These are phyloP conservation scores for Russula dissimulans DNA, from an alignment of 768 basidiomycete genomes.

Conservation along the genomic window DNA sequence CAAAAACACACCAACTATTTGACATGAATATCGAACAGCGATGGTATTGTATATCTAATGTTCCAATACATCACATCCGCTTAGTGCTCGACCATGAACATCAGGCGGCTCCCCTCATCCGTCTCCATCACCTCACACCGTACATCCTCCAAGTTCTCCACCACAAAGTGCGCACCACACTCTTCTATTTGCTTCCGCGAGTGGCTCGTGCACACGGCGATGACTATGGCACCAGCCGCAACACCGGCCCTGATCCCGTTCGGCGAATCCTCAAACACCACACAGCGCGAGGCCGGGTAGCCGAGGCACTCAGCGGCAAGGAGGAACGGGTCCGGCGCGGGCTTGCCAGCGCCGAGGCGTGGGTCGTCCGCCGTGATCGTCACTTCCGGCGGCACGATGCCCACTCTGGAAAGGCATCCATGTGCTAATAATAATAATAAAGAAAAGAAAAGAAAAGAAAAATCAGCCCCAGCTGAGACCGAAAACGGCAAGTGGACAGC, in stretches of 20 bases:
- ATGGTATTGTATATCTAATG: no score
- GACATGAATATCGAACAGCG: no score
- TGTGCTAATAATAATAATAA: slow-evolving; percentile 43
- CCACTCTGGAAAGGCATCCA: slow-evolving; percentile 64
- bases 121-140: slow-evolving; percentile 33
- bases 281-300: slow-evolving; percentile 46
- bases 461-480: slow-evolving; percentile 15
- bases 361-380: slow-evolving; percentile 74
- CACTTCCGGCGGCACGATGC: slow-evolving; percentile 55
- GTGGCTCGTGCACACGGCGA: slow-evolving; percentile 72
- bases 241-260: slow-evolving; percentile 59
- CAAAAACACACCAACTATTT: no score
- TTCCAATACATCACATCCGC: neutral
- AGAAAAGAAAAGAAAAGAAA: neutral
- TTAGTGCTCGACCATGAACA: slow-evolving; percentile 32
- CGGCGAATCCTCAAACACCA: slow-evolving; percentile 73
- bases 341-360: slow-evolving; percentile 57
- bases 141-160: slow-evolving; percentile 47
- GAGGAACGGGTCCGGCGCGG: slow-evolving; percentile 54
- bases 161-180: slow-evolving; percentile 47
- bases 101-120: slow-evolving; percentile 29
- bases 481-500: neutral
- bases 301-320: slow-evolving; percentile 53
- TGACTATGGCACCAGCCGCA: slow-evolving; percentile 62
- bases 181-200: slow-evolving; percentile 44